Base-by-base conservation (phyloP, 768 basidiomycete genomes). In the Trametes coccinea region DNA sequence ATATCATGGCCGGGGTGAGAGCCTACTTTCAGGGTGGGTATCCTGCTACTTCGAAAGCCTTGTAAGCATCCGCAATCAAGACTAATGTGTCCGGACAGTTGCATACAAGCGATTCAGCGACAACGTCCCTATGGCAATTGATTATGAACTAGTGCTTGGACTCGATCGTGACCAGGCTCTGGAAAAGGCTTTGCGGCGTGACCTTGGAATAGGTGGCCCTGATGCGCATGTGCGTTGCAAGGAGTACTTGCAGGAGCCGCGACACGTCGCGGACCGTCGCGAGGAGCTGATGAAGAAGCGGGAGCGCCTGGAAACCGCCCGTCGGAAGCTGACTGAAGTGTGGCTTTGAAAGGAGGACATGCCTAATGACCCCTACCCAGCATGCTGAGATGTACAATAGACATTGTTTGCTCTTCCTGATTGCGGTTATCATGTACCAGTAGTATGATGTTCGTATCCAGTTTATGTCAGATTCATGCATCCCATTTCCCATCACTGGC, bases 11-110 rank as follows among this genome's bases (percentile, higher is more conserved):
- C 0, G 81, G 84, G 57, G 86, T 89, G 1, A 77, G 87, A 4
- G 88, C 85, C 0, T 90, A 90, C 64, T 90, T 90, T 71, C 86
- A 90, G 78, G 89, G 90, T 88, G 66, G 7, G 66, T 64, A 53
- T 53, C 17, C 8, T 29, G 8, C 13, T 47, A 1, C 41, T 16
- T 43, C 41, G 27, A 6, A 11, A 17, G 22, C 22, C 22, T 22
- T 22, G 22, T 22, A 22, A 22, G 22, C 22, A 22, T 22, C 22
- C 22, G 22, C 22, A 22, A 22, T 22, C 22, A 22, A 22, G 22
- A 22, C 22, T 22, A 22, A 22, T 22, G 22, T 22, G 22, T 37
- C 5, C 11, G 5, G 34, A 37, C 46, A 63, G 81, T 82, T 5
- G 73, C 80, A 0, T 80, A 80, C 65, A 80, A 79, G 61, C 80